A percentile compares a stretch with the other conserved stretches of the same genome.
Evolutionary conservation across 2,329 filamentous ascomycete genomes (phyloP).

Genomic region (Nemania abortiva): DNA sequence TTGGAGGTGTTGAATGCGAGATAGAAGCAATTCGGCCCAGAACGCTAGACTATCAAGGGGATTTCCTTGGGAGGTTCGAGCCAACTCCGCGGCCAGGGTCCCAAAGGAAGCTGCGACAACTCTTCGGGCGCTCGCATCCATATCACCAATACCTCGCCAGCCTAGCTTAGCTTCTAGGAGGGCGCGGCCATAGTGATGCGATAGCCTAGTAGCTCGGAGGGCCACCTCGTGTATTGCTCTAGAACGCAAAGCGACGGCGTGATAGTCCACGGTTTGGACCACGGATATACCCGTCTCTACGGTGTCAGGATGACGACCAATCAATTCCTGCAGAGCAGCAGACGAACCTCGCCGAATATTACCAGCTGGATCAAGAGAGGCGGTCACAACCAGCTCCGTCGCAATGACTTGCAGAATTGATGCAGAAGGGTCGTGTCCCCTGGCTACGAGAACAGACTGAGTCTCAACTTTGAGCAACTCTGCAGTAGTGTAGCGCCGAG

Average conservation of each 20-base stretch:
- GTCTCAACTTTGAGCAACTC: conserved; percentile 77
- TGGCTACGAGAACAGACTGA: conserved; percentile 58
- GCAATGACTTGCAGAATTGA: conserved; percentile 82
- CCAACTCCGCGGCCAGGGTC: conserved; percentile 60
- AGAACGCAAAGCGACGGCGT: conserved; percentile 87
- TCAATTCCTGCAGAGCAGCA: conserved; percentile 91
- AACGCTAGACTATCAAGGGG: conserved; percentile 49
- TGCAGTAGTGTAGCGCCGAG: conserved; percentile 83
- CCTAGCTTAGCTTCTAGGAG: conserved; percentile 78
- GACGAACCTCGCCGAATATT: conserved; percentile 95
- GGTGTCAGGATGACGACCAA: conserved; percentile 90
- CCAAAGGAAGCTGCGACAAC: conserved; percentile 79
- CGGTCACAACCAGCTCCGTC: conserved; percentile 82
- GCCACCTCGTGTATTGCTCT: conserved; percentile 85
- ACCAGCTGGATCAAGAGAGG: conserved; percentile 87
- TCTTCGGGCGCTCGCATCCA: conserved; percentile 79
- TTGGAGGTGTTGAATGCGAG: conserved; percentile 61
- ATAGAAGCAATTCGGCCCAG: conserved; percentile 58
- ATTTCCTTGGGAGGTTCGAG: conserved; percentile 42
- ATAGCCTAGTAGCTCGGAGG: conserved; percentile 74
- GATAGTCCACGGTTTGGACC: conserved; percentile 93
- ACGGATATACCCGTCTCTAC: conserved; percentile 84
- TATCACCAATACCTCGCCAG: conserved; percentile 90
- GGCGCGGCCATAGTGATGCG: conserved; percentile 75
- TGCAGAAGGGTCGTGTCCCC: conserved; percentile 52